These are phyloP conservation scores for Apostasia shenzhenica DNA, from an alignment of 106 monocot genomes.

Conservation along the genomic window DNA sequence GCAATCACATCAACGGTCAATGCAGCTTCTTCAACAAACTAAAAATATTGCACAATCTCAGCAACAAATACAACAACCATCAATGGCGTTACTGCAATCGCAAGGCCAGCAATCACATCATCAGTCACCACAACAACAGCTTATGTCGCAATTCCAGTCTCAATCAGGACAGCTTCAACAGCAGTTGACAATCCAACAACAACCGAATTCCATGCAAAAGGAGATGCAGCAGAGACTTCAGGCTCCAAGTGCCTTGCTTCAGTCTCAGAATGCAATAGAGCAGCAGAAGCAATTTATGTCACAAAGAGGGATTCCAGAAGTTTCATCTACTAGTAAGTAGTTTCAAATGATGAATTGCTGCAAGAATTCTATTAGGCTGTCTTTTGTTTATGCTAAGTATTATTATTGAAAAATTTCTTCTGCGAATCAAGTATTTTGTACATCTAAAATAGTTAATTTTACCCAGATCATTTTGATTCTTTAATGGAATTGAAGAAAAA, in stretches of 20 bases:
- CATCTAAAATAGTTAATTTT: too few species aligned
- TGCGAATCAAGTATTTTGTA: too few species aligned
- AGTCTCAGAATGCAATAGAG: slow-evolving; percentile 54
- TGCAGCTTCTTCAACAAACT: slow-evolving; percentile 46
- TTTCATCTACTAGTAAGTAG: slow-evolving; percentile 20
- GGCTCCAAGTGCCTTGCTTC: slow-evolving; percentile 34
- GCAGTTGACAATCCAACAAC: slow-evolving; percentile 46
- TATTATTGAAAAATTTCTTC: too few species aligned
- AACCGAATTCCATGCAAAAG: slow-evolving; percentile 31
- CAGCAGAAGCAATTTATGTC: slow-evolving; percentile 49
- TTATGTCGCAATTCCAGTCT: slow-evolving; percentile 50
- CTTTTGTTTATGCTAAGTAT: too few species aligned
- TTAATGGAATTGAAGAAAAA: too few species aligned
- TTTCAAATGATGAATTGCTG: too few species aligned
- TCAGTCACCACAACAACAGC: slow-evolving; percentile 50
- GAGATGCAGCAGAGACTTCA: slow-evolving; percentile 63
- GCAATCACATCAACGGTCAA: slow-evolving; percentile 35
- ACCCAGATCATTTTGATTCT: too few species aligned
- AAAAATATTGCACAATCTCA: slow-evolving; percentile 42
- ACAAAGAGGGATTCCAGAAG: slow-evolving; percentile 45
- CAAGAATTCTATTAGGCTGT: too few species aligned
- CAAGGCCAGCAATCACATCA: slow-evolving; percentile 49
- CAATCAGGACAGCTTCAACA: slow-evolving; percentile 58
- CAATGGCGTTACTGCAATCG: slow-evolving; percentile 37
- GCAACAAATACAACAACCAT: slow-evolving; percentile 36